Base-by-base conservation (phyloP, 768 basidiomycete genomes). In the Boletus eberwhitei region DNA sequence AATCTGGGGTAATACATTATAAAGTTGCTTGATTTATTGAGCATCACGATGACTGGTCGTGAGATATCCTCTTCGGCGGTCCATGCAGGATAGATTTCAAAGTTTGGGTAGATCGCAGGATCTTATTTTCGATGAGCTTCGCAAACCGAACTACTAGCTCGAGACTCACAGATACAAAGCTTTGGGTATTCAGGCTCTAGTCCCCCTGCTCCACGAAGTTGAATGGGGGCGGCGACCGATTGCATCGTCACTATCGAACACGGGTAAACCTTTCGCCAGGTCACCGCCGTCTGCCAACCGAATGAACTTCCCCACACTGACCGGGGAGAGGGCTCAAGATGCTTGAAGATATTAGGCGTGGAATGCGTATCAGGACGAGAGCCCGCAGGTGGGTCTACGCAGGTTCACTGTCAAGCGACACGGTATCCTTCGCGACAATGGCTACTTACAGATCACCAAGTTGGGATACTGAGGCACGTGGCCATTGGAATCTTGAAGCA, bases 31-130 rank as follows among this genome's bases (percentile, higher is more conserved):
- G 55, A 47, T 32, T 6, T 14, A 8, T 16, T 12, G 22, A 54
- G 48, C 22, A 31, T 24, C 19, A 55, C 32, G 17, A 52, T 36
- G 19, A 54, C 45, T 21, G 50, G 44, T 19, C 44, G 45, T 24
- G 38, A 37, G 11, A 38, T 19, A 40, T 50, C 48, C 19, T 57
- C 56, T 36, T 52, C 37, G 17, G 37, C 11, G n/a, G 5, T 29
- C 22, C 51, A 50, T 29, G 64, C 21, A 34, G 78, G 79, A 59
- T 79, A 79, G 7, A 79, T 63, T 34, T 73, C 70, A 38, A 75
- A 61, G 58, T 68, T 54, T 14, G 80, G 78, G 58, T 80, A 80
- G 9, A 59, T 59, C 21, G 68, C 54, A 19, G 68, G 73, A 59
- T 79, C 78, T 78, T 50, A 5, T 3, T 13, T 24, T 46, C 31